Evolutionary conservation across 2,329 filamentous ascomycete species (phyloP).

Genomic region (Apiospora hydei): DNA sequence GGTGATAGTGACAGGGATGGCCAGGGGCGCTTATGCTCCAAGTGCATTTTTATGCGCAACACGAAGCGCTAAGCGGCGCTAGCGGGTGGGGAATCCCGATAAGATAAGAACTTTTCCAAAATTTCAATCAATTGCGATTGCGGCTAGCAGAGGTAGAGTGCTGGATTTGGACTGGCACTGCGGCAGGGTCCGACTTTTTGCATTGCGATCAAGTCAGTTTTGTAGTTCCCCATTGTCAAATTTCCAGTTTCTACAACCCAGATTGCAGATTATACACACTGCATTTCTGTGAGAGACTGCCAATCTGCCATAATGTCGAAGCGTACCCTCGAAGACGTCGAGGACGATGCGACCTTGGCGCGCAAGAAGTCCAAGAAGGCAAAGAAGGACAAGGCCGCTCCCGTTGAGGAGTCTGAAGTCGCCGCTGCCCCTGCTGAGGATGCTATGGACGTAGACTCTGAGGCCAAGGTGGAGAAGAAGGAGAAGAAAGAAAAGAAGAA

Average conservation of each 20-base stretch:
- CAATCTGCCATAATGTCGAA: slow-evolving; percentile 39
- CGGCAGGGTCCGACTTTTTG: slow-evolving; percentile 21
- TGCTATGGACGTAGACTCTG: slow-evolving; percentile 30
- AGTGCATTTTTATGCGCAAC: background rate
- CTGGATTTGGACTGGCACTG: background rate
- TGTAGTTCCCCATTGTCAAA: background rate
- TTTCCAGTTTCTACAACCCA: slow-evolving; percentile 12
- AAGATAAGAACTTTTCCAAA: slow-evolving; percentile 25
- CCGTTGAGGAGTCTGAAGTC: slow-evolving; percentile 28
- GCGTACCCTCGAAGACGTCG: slow-evolving; percentile 41
- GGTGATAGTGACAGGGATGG: slow-evolving; percentile 16
- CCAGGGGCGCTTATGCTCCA: background rate
- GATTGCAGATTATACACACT: slow-evolving; percentile 9
- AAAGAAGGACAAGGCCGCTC: slow-evolving; percentile 36
- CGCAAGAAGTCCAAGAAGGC: slow-evolving; percentile 51
- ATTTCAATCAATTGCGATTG: slow-evolving; percentile 19
- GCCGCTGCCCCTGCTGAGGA: slow-evolving; percentile 27
- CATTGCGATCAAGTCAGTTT: slow-evolving; percentile 8
- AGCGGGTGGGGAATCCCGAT: background rate
- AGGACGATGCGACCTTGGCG: slow-evolving; percentile 38
- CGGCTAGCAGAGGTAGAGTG: background rate
- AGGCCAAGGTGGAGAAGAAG: slow-evolving; percentile 37
- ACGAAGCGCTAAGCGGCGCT: background rate
- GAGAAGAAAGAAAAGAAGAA: slow-evolving; percentile 43
- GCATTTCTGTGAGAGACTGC: slow-evolving; percentile 6